A percentile compares a stretch with the other conserved stretches of the same genome.
These are phyloP conservation scores for Exophiala bonariae DNA, from an alignment of 2,329 filamentous ascomycete species.

Conservation along the genomic window DNA sequence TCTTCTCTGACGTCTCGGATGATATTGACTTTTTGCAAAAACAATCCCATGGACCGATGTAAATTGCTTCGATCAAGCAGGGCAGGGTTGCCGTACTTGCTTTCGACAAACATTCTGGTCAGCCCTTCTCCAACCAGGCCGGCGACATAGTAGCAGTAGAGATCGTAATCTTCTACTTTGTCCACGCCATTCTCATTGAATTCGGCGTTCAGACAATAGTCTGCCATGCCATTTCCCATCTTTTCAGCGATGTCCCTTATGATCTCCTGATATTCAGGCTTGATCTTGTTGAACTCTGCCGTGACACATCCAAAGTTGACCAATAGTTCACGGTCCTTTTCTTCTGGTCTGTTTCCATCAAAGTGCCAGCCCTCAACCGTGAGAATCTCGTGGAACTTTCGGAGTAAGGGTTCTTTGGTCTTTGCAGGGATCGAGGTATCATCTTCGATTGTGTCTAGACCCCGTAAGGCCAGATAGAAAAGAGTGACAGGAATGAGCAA, in stretches of 20 bases:
- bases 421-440: slow-evolving; percentile 87
- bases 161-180: slow-evolving; percentile 84
- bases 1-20: slow-evolving; percentile 95
- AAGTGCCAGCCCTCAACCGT: slow-evolving; percentile 90
- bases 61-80: slow-evolving; percentile 76
- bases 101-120: slow-evolving; percentile 85
- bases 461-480: slow-evolving; percentile 91
- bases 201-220: slow-evolving; percentile 84
- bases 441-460: slow-evolving; percentile 97
- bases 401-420: slow-evolving; percentile 81
- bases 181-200: slow-evolving; percentile 77
- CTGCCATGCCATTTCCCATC: slow-evolving; percentile 99
- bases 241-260: slow-evolving; percentile 89
- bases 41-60: slow-evolving; percentile 94
- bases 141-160: slow-evolving; percentile 98
- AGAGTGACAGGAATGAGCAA: slow-evolving; percentile 83
- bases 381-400: slow-evolving; percentile 76
- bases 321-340: slow-evolving; percentile 90
- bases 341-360: slow-evolving; percentile 77
- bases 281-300: slow-evolving; percentile 82
- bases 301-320: slow-evolving; percentile 90
- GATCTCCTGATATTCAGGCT: slow-evolving; percentile 78
- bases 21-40: slow-evolving; percentile 98
- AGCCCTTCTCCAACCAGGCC: slow-evolving; percentile 94
- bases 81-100: slow-evolving; percentile 80